Evolutionary conservation across 2,329 filamentous ascomycete species (phyloP).

Genomic region (Xylaria arbuscula): DNA sequence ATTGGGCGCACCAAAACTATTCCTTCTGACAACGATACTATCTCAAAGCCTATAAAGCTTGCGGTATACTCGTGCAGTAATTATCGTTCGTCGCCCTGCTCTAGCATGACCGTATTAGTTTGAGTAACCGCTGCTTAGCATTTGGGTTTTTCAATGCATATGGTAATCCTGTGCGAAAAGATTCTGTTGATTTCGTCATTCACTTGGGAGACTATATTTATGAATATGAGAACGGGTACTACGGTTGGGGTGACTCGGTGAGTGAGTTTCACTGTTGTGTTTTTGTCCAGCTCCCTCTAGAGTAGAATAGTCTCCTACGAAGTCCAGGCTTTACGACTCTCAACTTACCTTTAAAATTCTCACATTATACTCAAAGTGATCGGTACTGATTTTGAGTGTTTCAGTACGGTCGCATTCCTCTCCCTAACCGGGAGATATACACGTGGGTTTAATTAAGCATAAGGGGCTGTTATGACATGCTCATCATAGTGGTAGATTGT

Average conservation of each 20-base stretch:
- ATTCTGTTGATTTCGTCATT: slow-evolving; percentile 69
- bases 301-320: background rate
- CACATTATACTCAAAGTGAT: background rate
- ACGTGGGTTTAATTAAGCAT: slow-evolving; percentile 49
- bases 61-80: slow-evolving; percentile 79
- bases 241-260: slow-evolving; percentile 61
- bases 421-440: slow-evolving; percentile 63
- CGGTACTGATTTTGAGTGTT: background rate
- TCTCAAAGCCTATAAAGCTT: slow-evolving; percentile 66
- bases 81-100: slow-evolving; percentile 59
- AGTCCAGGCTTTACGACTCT: background rate
- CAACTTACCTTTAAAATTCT: background rate
- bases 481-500: slow-evolving; percentile 52
- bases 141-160: slow-evolving; percentile 71
- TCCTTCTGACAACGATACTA: slow-evolving; percentile 65
- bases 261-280: background rate
- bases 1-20: slow-evolving; percentile 77
- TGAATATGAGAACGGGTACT: slow-evolving; percentile 54
- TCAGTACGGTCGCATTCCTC: slow-evolving; percentile 61
- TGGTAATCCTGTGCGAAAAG: slow-evolving; percentile 68
- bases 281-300: background rate
- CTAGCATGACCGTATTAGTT: background rate
- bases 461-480: slow-evolving; percentile 45
- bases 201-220: slow-evolving; percentile 67
- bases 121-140: slow-evolving; percentile 47